Percentiles rank a stretch among this genome's conserved stretches.
Evolutionary conservation across 495 filamentous ascomycete genomes (phyloP).

Genomic region (Penicillium soppii): DNA sequence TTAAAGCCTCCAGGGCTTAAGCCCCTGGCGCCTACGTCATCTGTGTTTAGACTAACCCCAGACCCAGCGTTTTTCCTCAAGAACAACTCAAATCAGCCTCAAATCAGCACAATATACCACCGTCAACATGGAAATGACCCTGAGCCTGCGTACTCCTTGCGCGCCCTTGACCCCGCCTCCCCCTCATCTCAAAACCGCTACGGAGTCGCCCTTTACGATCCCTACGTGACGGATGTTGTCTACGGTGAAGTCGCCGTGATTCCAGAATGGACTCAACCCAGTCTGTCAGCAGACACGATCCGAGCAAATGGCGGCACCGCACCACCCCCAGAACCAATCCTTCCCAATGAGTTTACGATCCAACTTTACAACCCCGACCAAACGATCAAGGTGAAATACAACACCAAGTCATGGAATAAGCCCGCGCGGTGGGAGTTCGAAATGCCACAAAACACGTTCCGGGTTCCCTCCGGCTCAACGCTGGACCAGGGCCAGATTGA

Average conservation of each 20-base stretch:
- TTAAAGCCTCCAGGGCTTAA: slow-evolving; percentile 9
- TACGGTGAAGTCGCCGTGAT: slow-evolving; percentile 84
- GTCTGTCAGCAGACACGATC: slow-evolving; percentile 75
- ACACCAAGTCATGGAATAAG: slow-evolving; percentile 73
- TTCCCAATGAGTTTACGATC: slow-evolving; percentile 76
- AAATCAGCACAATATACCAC: slow-evolving; percentile 65
- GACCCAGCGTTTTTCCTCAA: slow-evolving; percentile 65
- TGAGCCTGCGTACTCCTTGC: slow-evolving; percentile 71
- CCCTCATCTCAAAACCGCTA: slow-evolving; percentile 78
- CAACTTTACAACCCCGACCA: slow-evolving; percentile 96
- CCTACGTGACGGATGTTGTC: slow-evolving; percentile 75
- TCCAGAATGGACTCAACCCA: slow-evolving; percentile 81
- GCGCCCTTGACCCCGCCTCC: slow-evolving; percentile 67
- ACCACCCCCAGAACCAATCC: slow-evolving; percentile 69
- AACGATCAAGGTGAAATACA: slow-evolving; percentile 66
- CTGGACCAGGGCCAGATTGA: slow-evolving; percentile 75
- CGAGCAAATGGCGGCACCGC: slow-evolving; percentile 68
- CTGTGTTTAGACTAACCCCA: slow-evolving; percentile 30
- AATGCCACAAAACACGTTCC: slow-evolving; percentile 83
- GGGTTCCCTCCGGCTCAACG: slow-evolving; percentile 69
- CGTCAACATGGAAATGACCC: slow-evolving; percentile 80
- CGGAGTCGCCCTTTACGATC: slow-evolving; percentile 79
- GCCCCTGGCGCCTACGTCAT: slow-evolving; percentile 31
- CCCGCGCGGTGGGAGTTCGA: slow-evolving; percentile 87
- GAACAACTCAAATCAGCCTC: slow-evolving; percentile 44